Evolutionary conservation across 2,329 filamentous ascomycete genomes (phyloP).

Genomic region (Calycina herbarum): DNA sequence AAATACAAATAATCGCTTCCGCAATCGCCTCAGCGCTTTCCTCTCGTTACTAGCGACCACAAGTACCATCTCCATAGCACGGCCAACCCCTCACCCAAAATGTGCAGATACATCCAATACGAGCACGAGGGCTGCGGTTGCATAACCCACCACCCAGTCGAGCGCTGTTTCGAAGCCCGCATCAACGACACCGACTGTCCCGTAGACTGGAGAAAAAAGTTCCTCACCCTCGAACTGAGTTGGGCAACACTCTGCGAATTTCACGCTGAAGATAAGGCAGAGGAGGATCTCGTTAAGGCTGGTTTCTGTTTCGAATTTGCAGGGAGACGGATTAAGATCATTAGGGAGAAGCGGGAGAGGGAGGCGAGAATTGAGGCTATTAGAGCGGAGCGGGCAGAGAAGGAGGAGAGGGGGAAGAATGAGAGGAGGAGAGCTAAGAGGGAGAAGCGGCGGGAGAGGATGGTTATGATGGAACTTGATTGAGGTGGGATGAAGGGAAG

Average conservation of each 20-base stretch:
- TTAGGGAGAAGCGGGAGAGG: not conserved
- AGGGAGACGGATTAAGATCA: not conserved
- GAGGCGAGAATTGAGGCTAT: not conserved
- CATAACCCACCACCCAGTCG: not conserved
- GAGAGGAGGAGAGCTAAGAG: not conserved
- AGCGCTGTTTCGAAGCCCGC: conserved; percentile 1
- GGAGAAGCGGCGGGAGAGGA: not conserved
- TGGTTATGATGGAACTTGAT: not conserved
- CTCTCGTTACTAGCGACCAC: not conserved
- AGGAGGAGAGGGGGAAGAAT: not conserved
- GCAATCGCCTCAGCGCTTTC: not conserved
- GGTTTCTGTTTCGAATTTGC: not conserved
- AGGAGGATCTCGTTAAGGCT: not conserved
- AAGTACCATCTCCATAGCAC: not conserved
- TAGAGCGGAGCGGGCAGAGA: not conserved
- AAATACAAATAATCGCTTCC: not conserved
- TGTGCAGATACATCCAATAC: conserved; percentile 3
- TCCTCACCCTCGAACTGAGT: not conserved
- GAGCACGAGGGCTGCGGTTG: not conserved
- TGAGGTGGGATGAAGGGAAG: not conserved
- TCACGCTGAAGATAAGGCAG: not conserved
- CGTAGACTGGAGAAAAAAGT: not conserved
- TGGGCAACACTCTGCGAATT: not conserved
- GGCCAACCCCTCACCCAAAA: not conserved
- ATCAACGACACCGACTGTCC: conserved; percentile 1